Base-by-base conservation (phyloP, 2,329 filamentous ascomycete species). In the Xylariaceae sp. region DNA sequence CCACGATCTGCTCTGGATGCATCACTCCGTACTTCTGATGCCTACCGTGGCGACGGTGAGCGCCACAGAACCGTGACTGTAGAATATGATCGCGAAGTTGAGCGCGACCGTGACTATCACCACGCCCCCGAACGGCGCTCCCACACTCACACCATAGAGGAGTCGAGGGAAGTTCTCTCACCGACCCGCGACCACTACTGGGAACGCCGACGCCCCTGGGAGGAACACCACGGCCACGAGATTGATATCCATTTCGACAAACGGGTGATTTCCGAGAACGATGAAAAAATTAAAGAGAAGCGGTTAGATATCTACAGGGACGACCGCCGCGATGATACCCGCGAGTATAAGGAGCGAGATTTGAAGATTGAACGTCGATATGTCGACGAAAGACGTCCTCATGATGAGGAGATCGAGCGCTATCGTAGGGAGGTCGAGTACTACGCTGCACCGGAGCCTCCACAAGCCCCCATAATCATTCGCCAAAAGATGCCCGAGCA, bases 341-440 rank as follows among this genome's bases (percentile, higher is more conserved):
- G 62, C 5, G 65, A 65, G 29, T 65, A 64, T 49, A 65, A 63
- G 50, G 65, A 68, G 9, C 60, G 64, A 29, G 67, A 70, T 30
- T 39, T 67, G 42, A 65, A 60, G 54, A 60, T 70, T 30, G 68
- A 69, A 51, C 68, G 68, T 44, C 64, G 65, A 32, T 58, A 66
- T 31, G 53, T 64, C 39, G 64, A 67, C 46, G 63, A 66, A 35
- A 56, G 61, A 55, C 60, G 66, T 4, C 58, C 58, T 12, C 64
- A 62, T 44, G 65, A 69, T 3, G 57, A 73, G 53, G 79, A 84
- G 19, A 64, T 84, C 42, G 82, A 85, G 66, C 76, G 76, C 65
- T 83, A 82, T 64, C 78, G 78, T 63, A 79, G 78, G 67, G 82
- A 86, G 66, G 81, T 80, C 2, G 83, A 86, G 61, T 85, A 84